Evolutionary conservation across 2,329 filamentous ascomycete genomes (phyloP), one percentile per base, ranked within the genome.

Genomic region (Hymenoscyphus linearis): DNA sequence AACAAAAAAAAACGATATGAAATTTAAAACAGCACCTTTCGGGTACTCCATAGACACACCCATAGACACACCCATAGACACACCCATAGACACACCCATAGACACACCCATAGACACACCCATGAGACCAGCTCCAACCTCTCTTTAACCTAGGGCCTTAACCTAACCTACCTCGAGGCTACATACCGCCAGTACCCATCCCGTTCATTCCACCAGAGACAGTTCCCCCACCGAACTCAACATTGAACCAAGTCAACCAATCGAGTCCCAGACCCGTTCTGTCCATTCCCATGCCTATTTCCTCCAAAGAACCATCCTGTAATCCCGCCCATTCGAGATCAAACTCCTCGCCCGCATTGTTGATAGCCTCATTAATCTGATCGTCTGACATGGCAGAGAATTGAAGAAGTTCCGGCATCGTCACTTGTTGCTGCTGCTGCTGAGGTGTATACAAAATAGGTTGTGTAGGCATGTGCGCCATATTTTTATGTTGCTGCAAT

Each of bases 341-440:
- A 63, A 88, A 82, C 16, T 81, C 80, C 27, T 84, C 81, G 3
- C 82, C 84, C 0, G 85, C 83, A 64, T 84, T 81, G 68, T 86
- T 87, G 31, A 89, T 79, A 4, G 85, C 84, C 65, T 88, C 84
- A 4, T 84, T 79, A 54, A 89, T 86, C 69, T 89, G 85, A 61
- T 87, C 81, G 61, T 87, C 85, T 0, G 86, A 88, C 86, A 89
- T 89, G 35, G 84, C 78, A 2, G 85, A 88, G 70, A 88, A 87
- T 26, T 85, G 83, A 25, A 88, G 68, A 4, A 82, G 78, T 62
- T 83, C 80, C 2, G 58, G 40, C 34, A 65, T 65, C 9, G 25
- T n/a, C 7, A 25, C 16, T 18, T 36, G 25, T n/a, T 27, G 16
- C 3, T 36, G 37, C 3, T 25, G 31, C 18, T 34, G 27, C 14